Base-by-base conservation (phyloP, 2,329 filamentous ascomycete genomes). In the Aspergillus transmontanensis region DNA sequence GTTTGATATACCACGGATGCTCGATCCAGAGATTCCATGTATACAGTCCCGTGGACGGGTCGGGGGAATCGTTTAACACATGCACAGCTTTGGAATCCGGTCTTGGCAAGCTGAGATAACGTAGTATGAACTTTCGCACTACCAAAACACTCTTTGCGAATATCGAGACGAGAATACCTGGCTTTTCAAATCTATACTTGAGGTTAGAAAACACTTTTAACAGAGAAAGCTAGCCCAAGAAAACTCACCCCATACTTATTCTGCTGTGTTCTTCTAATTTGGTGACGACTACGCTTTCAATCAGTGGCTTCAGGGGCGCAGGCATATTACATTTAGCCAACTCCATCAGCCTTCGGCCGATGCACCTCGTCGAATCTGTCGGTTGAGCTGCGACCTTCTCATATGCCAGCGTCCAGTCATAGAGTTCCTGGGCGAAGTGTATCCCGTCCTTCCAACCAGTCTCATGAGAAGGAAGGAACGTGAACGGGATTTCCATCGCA, bases 401-500 rank as follows among this genome's bases (percentile, higher is more conserved):
- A 43, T 64, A 64, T 26, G 5, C 54, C 55, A 61, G 4, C 3
- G 62, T 64, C 56, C 62, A 64, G 10, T 64, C 58, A 16, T n/a
- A 58, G 6, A 64, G 12, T n/a, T 64, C 59, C 14, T 39, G 11
- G 2, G 56, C 59, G 53, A 64, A 75, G 64, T 76, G 72, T 4
- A 69, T 51, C 9, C 74, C 74, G 57, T 75, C 67, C 19, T 55
- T 58, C 65, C 66, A 73, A 4, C 71, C 73, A 23, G 51, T 36
- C 45, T 68, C 57, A 48, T 36, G 30, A 28, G 70, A 72, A 2
- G 68, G 68, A 7, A 76, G 64, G 5, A 61, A 55, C 0, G 58
- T 63, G 55, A 68, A 75, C 1, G 69, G 64, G 55, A 91, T 90
- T 0, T 81, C 82, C 88, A 91, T 90, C 66, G 85, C 84, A 62